phyloP scores from a whole-genome alignment of 805 yeast genomes.

The Teunomyces lycoperdinae region DNA sequence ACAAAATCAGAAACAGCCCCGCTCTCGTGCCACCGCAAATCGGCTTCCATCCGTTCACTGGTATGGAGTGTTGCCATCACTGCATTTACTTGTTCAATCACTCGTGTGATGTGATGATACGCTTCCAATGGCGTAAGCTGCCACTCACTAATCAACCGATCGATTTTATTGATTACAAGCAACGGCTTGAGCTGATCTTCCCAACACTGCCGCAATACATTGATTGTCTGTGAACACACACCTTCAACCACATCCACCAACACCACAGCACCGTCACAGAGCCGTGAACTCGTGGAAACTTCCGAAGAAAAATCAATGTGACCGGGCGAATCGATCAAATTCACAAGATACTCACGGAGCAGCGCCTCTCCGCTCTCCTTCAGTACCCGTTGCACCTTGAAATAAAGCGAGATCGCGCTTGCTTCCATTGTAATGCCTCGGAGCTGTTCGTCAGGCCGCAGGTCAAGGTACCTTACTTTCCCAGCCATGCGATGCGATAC shows the following conservation, averaged over 20 bases:
- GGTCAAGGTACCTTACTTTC: slow-evolving; percentile 85
- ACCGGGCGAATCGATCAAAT: slow-evolving; percentile 98
- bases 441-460: slow-evolving; percentile 92
- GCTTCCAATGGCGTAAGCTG: slow-evolving; percentile 69
- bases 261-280: slow-evolving; percentile 96
- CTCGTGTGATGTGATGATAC: slow-evolving; percentile 21
- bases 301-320: slow-evolving; percentile 96
- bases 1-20: slow-evolving; percentile 56
- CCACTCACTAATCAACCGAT: slow-evolving; percentile 78
- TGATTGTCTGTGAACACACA: slow-evolving; percentile 95
- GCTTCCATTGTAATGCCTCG: slow-evolving; percentile 98
- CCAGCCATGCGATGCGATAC: slow-evolving; percentile 95
- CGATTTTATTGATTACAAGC: slow-evolving; percentile 87
- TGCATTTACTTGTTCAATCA: slow-evolving; percentile 91
- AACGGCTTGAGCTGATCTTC: slow-evolving; percentile 85
- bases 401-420: slow-evolving; percentile 90
- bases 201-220: slow-evolving; percentile 95
- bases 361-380: slow-evolving; percentile 23
- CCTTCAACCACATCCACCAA: slow-evolving; percentile 97
- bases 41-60: slow-evolving; percentile 90
- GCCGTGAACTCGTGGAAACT: slow-evolving; percentile 91
- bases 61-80: slow-evolving; percentile 91
- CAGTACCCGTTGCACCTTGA: slow-evolving; percentile 53
- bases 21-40: slow-evolving; percentile 68
- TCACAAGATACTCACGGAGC: slow-evolving; percentile 77